Evolutionary conservation across 768 basidiomycete species (phyloP).

Genomic region (Cyclocybe aegerita): DNA sequence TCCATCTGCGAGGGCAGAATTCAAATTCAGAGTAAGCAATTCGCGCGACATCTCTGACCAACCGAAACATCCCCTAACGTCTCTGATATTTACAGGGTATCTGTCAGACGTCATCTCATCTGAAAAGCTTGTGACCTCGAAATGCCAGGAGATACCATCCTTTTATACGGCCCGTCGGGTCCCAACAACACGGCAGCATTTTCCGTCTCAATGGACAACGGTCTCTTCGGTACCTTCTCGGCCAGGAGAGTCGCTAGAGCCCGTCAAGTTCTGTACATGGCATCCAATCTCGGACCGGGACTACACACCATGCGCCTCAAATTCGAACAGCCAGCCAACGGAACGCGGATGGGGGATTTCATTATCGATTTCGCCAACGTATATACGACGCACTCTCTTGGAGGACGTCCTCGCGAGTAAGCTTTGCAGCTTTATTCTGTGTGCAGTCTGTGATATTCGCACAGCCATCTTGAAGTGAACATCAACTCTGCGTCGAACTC

Average conservation of each 20-base stretch:
- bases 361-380: too few species aligned
- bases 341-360: background rate
- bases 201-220: conserved; percentile 9
- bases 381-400: too few species aligned
- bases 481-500: too few species aligned
- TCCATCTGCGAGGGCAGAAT: conserved; percentile 29
- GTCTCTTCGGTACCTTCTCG: conserved; percentile 10
- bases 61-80: background rate
- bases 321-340: background rate
- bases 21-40: conserved; percentile 37
- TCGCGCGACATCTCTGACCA: background rate
- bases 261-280: conserved; percentile 9
- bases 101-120: background rate
- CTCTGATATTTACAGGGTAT: background rate
- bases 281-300: background rate
- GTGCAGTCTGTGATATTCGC: too few species aligned
- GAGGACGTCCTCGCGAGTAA: too few species aligned
- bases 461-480: too few species aligned
- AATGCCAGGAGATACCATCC: conserved; percentile 39
- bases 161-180: conserved; percentile 40
- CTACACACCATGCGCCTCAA: background rate
- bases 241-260: conserved; percentile 12
- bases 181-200: conserved; percentile 9
- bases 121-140: too few species aligned
- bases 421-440: too few species aligned